Conservation (phyloP, 306 rosid genomes). For the Vicia faba region DNA sequence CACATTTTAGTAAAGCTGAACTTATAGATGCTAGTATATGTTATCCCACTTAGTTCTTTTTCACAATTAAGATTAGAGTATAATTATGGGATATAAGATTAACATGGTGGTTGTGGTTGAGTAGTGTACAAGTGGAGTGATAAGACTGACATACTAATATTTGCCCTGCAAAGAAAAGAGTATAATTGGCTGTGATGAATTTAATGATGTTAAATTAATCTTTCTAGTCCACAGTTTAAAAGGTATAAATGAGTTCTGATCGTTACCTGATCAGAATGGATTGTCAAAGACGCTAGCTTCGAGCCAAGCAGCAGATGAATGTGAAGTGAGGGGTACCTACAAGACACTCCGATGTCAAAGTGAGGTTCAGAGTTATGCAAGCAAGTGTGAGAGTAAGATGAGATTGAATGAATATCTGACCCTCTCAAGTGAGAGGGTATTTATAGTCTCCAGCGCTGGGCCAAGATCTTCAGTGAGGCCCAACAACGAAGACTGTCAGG, state of each 20-base stretch:
- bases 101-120: neutral
- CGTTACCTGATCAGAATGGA: too few species aligned
- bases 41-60: neutral
- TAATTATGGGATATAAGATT: neutral
- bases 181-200: slow-evolving; percentile 9
- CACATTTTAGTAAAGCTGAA: neutral
- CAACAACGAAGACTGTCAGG: too few species aligned
- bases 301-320: too few species aligned
- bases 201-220: slow-evolving; percentile 13
- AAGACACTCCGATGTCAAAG: too few species aligned
- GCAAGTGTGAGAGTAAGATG: too few species aligned
- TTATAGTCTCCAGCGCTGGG: too few species aligned
- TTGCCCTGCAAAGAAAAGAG: neutral
- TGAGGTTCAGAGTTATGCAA: too few species aligned
- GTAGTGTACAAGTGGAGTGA: neutral
- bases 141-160: neutral
- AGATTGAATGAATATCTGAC: too few species aligned
- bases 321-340: too few species aligned
- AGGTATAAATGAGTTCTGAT: slow-evolving; percentile 15
- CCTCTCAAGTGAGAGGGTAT: too few species aligned
- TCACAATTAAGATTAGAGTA: neutral
- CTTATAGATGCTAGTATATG: slow-evolving; percentile 3
- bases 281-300: too few species aligned
- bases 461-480: too few species aligned
- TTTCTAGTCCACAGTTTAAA: neutral